Evolutionary conservation across 2,329 filamentous ascomycete species (phyloP).

Genomic region (Colletotrichum lini): DNA sequence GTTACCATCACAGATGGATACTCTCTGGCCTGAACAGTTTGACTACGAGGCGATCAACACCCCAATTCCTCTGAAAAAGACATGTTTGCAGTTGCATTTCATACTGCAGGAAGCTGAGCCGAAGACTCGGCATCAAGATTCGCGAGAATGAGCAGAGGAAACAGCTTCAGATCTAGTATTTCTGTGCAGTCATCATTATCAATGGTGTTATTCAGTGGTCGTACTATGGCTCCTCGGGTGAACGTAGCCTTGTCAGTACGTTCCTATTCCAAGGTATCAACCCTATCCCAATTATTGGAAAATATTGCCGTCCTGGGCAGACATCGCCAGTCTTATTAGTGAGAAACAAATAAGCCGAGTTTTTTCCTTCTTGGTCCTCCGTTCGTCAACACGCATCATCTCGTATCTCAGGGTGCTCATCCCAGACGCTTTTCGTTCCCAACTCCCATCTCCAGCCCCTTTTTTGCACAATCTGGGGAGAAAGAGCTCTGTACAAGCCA

Average conservation of each 20-base stretch:
- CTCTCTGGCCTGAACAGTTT: neutral
- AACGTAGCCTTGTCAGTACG: neutral
- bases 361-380: neutral
- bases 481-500: neutral
- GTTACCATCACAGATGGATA: neutral
- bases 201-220: neutral
- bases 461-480: too few species aligned
- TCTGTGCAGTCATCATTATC: neutral
- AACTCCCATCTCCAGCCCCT: neutral
- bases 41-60: neutral
- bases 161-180: neutral
- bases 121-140: too few species aligned
- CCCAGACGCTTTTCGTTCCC: neutral
- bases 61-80: neutral
- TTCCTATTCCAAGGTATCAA: neutral
- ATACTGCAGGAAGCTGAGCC: neutral
- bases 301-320: neutral
- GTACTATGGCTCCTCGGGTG: neutral
- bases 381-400: too few species aligned
- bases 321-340: neutral
- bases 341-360: neutral
- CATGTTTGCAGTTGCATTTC: neutral
- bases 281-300: neutral
- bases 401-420: too few species aligned
- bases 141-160: neutral